Conservation (phyloP, 106 monocot genomes). For the Triglochin maritima region DNA sequence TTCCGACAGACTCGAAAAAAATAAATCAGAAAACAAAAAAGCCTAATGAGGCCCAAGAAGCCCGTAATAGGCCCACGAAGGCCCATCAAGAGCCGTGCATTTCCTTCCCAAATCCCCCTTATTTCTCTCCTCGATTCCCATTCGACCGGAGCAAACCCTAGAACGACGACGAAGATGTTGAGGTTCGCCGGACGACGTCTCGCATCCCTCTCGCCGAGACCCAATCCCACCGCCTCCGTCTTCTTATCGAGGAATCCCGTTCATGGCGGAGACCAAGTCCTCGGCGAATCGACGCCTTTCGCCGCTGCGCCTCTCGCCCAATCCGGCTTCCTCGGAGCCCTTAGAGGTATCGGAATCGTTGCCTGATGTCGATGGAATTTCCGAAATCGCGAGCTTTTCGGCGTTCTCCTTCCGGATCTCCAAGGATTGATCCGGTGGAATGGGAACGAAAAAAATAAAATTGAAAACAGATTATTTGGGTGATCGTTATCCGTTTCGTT, state of each 20-base stretch:
- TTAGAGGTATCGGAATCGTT: constrained; percentile 17
- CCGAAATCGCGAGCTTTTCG: background rate
- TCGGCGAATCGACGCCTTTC: constrained; percentile 6
- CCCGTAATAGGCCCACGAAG: too few species aligned
- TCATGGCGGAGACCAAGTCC: background rate
- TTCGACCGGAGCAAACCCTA: background rate
- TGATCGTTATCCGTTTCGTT: background rate
- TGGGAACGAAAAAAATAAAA: background rate
- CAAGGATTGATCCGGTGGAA: too few species aligned
- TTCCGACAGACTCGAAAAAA: too few species aligned
- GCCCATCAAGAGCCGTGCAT: too few species aligned
- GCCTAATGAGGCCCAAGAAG: too few species aligned
- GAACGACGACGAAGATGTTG: constrained; percentile 18
- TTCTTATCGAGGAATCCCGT: constrained; percentile 15
- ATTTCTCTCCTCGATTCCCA: background rate
- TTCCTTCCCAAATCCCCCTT: background rate
- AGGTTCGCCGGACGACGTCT: constrained; percentile 29
- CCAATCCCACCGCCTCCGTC: constrained; percentile 8
- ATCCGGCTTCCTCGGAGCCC: constrained; percentile 10
- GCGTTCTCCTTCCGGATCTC: background rate
- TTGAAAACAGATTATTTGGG: background rate
- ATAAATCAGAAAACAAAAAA: too few species aligned
- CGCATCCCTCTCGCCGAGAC: constrained; percentile 16
- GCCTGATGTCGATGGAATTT: background rate
- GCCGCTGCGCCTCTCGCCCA: background rate